Evolutionary conservation across 306 rosid species (phyloP).

Genomic region (Prunus kanzakura): DNA sequence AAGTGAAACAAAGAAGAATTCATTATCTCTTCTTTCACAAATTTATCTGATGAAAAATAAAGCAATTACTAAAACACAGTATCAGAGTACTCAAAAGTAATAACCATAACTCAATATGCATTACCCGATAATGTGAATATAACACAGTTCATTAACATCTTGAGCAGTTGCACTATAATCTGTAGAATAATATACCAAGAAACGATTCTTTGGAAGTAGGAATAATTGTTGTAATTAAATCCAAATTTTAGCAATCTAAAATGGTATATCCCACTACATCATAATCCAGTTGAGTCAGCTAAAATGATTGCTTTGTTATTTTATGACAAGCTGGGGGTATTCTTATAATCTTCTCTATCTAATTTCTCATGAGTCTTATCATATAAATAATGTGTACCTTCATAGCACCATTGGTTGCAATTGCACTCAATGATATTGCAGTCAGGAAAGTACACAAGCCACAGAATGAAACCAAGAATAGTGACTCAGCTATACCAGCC

Average conservation of each 20-base stretch:
- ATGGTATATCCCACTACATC: neutral
- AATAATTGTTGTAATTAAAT: neutral
- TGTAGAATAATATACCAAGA: slow-evolving; percentile 6
- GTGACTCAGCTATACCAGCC: slow-evolving; percentile 87
- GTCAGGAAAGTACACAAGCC: slow-evolving; percentile 94
- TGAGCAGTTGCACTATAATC: neutral
- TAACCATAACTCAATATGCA: neutral
- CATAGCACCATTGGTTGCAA: slow-evolving; percentile 99
- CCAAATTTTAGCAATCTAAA: neutral
- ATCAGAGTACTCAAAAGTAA: neutral
- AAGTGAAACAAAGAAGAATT: slow-evolving; percentile 22
- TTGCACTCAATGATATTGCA: slow-evolving; percentile 91
- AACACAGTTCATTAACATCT: neutral
- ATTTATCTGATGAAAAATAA: neutral
- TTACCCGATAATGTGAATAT: neutral
- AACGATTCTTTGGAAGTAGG: neutral
- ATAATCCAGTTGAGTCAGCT: neutral
- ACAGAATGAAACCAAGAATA: slow-evolving; percentile 74
- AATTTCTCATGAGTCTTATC: neutral
- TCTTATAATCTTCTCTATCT: neutral
- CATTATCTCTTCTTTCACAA: slow-evolving; percentile 4
- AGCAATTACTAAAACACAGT: neutral
- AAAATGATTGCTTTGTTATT: neutral
- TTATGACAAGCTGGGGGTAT: neutral
- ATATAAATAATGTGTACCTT: slow-evolving; percentile 53